phyloP scores from a whole-genome alignment of 2,329 filamentous ascomycete genomes.

The Cordyceps fumosorosea region DNA sequence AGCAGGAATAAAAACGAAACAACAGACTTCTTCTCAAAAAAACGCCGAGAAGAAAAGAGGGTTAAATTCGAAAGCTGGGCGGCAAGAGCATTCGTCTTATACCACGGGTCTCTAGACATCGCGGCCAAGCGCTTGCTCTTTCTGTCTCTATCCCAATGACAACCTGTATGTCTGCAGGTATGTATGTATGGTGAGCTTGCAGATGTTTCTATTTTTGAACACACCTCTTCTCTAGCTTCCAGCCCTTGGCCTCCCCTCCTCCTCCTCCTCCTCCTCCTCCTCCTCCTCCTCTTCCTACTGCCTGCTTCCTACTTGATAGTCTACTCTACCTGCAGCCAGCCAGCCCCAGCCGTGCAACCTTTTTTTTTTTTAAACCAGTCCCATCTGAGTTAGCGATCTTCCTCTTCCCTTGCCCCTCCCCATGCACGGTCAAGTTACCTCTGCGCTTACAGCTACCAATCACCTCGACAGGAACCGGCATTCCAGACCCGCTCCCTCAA shows the following conservation, averaged over 20 bases:
- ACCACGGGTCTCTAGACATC: conserved; percentile 41
- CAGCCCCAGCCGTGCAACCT: conserved; percentile 2
- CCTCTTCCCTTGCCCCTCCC: neutral
- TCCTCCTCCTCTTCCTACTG: neutral
- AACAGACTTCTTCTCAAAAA: conserved; percentile 25
- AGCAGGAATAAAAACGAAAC: conserved; percentile 12
- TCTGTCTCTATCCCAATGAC: neutral
- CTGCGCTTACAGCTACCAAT: conserved; percentile 11
- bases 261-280: neutral
- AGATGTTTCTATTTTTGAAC: conserved; percentile 34
- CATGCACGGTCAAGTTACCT: neutral
- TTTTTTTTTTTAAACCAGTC: neutral
- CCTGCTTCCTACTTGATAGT: neutral
- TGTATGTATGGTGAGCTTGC: neutral
- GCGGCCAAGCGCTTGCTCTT: conserved; percentile 24
- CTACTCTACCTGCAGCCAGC: neutral
- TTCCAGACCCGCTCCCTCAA: too few species aligned
- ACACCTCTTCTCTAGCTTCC: neutral
- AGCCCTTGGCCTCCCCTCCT: neutral
- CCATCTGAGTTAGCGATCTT: neutral
- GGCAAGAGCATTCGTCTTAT: conserved; percentile 51
- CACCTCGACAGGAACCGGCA: too few species aligned
- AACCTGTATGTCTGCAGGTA: neutral
- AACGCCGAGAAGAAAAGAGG: conserved; percentile 31
- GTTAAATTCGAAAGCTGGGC: conserved; percentile 32